phyloP scores from a whole-genome alignment of 2,329 filamentous ascomycete genomes.

The Aspergillus oerlinghausenensis region DNA sequence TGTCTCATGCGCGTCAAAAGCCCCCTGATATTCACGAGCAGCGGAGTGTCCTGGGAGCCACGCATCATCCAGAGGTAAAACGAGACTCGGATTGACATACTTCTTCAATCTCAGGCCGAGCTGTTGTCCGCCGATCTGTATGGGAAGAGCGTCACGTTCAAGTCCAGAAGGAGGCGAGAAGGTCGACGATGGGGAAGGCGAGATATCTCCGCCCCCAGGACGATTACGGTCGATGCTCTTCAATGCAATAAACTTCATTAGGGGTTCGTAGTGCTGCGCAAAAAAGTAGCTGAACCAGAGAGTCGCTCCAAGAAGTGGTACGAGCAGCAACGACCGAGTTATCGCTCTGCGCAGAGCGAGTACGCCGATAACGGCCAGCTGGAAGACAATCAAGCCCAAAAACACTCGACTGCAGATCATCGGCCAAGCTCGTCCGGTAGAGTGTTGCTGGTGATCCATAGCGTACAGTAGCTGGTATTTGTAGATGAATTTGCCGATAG shows the following conservation, averaged over 20 bases:
- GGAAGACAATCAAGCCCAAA: conserved; percentile 80
- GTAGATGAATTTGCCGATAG: conserved; percentile 42
- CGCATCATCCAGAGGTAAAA: conserved; percentile 40
- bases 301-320: conserved; percentile 73
- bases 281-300: conserved; percentile 89
- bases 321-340: conserved; percentile 64
- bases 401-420: conserved; percentile 94
- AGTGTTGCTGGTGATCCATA: conserved; percentile 76
- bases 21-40: conserved; percentile 16
- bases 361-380: conserved; percentile 84
- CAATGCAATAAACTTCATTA: conserved; percentile 89
- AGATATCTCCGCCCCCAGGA: conserved; percentile 38
- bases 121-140: conserved; percentile 38
- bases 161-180: conserved; percentile 40
- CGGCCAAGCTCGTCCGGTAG: conserved; percentile 85
- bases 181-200: conserved; percentile 33
- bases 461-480: conserved; percentile 90
- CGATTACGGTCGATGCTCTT: conserved; percentile 70
- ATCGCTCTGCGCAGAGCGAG: conserved; percentile 72
- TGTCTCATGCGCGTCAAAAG: conserved; percentile 14
- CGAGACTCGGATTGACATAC: conserved; percentile 45
- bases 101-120: conserved; percentile 39
- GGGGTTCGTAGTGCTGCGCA: conserved; percentile 71
- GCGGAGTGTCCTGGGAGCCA: conserved; percentile 37
- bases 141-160: conserved; percentile 40